Evolutionary conservation across 495 filamentous ascomycete species (phyloP).

Genomic region (Venustampulla echinocandica): DNA sequence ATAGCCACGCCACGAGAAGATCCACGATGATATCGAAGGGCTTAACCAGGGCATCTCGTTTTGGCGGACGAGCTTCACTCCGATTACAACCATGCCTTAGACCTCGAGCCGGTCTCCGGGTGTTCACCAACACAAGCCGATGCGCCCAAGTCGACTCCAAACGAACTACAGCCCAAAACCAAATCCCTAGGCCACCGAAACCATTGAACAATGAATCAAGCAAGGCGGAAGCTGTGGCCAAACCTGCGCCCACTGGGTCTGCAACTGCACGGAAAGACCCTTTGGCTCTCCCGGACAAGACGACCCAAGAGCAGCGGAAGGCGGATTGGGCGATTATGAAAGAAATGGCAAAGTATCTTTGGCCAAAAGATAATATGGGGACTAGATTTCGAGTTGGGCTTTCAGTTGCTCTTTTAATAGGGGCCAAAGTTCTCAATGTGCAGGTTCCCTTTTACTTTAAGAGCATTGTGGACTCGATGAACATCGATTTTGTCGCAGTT

Average conservation of each 20-base stretch:
- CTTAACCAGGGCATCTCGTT: conserved; percentile 16
- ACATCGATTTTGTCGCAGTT: conserved; percentile 75
- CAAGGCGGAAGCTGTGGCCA: conserved; percentile 15
- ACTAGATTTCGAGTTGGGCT: conserved; percentile 78
- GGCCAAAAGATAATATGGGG: conserved; percentile 82
- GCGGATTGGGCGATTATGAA: conserved; percentile 98
- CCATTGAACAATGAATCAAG: conserved; percentile 12
- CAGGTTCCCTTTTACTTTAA: conserved; percentile 99
- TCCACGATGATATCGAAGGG: conserved; percentile 17
- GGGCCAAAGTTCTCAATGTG: conserved; percentile 92
- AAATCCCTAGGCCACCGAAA: conserved; percentile 9
- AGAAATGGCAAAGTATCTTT: conserved; percentile 94
- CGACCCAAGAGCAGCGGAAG: conserved; percentile 79
- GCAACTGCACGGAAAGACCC: conserved; percentile 24
- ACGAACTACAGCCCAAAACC: conserved; percentile 5
- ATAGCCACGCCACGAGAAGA: conserved; percentile 8
- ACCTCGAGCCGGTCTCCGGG: conserved; percentile 6
- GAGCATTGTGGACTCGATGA: conserved; percentile 93
- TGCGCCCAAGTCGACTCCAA: conserved; percentile 13
- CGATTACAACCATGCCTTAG: conserved; percentile 10
- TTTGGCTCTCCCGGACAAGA: conserved; percentile 39
- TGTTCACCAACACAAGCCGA: conserved; percentile 18
- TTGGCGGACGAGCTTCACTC: conserved; percentile 8
- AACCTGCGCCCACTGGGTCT: conserved; percentile 7
- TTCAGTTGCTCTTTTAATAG: conserved; percentile 71